Conservation (phyloP, 2,329 filamentous ascomycete genomes). For the Juglanconis oblonga region DNA sequence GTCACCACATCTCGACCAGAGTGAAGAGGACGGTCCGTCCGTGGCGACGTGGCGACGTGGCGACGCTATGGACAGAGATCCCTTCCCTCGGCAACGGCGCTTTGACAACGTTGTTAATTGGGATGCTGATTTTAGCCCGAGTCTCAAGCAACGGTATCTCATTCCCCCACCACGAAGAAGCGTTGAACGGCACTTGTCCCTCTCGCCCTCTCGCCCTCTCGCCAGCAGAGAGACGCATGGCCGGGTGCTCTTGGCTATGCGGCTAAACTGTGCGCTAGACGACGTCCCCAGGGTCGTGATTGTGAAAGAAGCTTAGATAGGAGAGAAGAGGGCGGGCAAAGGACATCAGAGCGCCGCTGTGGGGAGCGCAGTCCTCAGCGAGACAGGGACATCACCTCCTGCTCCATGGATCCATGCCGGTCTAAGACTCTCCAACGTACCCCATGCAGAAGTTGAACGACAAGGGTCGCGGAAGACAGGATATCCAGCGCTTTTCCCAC, state of each 20-base stretch:
- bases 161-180: neutral
- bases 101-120: neutral
- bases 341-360: conserved; percentile 6
- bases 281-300: conserved; percentile 1
- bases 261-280: conserved; percentile 5
- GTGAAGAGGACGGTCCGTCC: neutral
- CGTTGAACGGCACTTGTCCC: neutral
- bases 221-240: neutral
- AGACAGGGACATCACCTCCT: conserved; percentile 12
- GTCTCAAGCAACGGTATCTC: neutral
- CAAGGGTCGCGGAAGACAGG: conserved; percentile 6
- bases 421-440: conserved; percentile 34
- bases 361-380: conserved; percentile 9
- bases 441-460: conserved; percentile 13
- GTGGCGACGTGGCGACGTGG: too few relatives aligned
- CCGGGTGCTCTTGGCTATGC: neutral
- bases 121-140: neutral
- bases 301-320: conserved; percentile 13
- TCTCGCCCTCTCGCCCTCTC: neutral
- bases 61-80: neutral
- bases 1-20: neutral
- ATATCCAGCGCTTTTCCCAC: neutral
- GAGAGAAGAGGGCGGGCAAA: neutral
- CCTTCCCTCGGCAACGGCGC: neutral
- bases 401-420: conserved; percentile 36